Evolutionary conservation across 1,284 basidiomycete genomes (phyloP).

Genomic region (Neolentinus lepideus): DNA sequence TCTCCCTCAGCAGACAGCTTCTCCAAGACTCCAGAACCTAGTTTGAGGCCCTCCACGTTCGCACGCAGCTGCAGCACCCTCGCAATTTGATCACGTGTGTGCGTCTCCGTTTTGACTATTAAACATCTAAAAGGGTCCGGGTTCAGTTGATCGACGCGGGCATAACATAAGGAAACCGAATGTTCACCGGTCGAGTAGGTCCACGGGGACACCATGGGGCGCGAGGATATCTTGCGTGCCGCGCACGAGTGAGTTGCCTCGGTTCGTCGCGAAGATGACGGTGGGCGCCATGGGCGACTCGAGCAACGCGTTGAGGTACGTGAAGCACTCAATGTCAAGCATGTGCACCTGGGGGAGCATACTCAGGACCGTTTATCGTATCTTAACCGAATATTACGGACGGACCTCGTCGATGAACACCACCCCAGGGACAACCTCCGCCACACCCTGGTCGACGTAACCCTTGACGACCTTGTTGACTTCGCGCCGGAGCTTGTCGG

Average conservation of each 20-base stretch:
- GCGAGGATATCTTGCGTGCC: constrained; percentile 90
- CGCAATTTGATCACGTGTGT: constrained; percentile 81
- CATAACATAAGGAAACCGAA: background rate
- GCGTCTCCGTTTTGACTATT: constrained; percentile 91
- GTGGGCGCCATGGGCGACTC: constrained; percentile 97
- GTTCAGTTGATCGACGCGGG: background rate
- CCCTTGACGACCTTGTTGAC: constrained; percentile 98
- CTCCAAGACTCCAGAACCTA: constrained; percentile 76
- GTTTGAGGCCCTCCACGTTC: constrained; percentile 78
- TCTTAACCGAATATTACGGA: background rate
- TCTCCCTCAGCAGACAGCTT: constrained; percentile 81
- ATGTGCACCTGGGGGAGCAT: constrained; percentile 79
- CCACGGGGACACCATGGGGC: constrained; percentile 92
- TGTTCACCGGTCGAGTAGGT: constrained; percentile 82
- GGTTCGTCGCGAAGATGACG: constrained; percentile 94
- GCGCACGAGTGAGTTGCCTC: constrained; percentile 86
- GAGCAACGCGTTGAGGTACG: constrained; percentile 92
- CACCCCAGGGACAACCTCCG: constrained; percentile 95
- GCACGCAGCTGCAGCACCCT: constrained; percentile 85
- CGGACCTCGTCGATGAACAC: constrained; percentile 97
- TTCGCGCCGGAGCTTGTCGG: constrained; percentile 91
- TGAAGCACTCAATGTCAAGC: constrained; percentile 99
- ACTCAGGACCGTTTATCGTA: background rate
- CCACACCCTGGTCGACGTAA: constrained; percentile 97
- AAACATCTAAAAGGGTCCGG: constrained; percentile 69